Evolutionary conservation across 163 green algal species (phyloP).

Genomic region (Smithsoniella earleae): DNA sequence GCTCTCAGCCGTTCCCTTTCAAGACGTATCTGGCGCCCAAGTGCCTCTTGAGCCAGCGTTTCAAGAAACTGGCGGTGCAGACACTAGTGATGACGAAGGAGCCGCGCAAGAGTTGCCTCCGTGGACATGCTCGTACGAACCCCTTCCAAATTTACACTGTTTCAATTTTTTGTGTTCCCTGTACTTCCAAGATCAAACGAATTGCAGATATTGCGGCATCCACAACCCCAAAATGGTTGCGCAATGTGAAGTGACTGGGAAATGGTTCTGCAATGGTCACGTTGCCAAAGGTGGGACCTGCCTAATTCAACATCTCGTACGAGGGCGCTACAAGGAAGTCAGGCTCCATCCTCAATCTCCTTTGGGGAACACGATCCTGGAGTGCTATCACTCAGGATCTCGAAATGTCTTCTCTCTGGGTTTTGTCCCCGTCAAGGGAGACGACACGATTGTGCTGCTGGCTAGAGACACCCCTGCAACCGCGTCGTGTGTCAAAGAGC

Average conservation of each 20-base stretch:
- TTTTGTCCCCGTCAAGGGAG: slow-evolving; percentile 79
- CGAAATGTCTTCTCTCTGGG: slow-evolving; percentile 93
- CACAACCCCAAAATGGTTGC: slow-evolving; percentile 80
- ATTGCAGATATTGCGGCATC: slow-evolving; percentile 85
- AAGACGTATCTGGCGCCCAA: not conserved
- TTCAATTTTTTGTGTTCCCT: no score
- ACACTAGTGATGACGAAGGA: slow-evolving; percentile 18
- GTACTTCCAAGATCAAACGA: no score
- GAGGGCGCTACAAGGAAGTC: slow-evolving; percentile 59
- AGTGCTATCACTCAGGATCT: slow-evolving; percentile 86
- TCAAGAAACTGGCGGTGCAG: slow-evolving; percentile 23
- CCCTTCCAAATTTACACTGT: not conserved
- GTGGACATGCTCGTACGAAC: slow-evolving; percentile 23
- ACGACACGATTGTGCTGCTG: slow-evolving; percentile 79
- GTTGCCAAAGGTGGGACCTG: slow-evolving; percentile 65
- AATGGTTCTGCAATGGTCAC: slow-evolving; percentile 98
- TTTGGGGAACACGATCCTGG: slow-evolving; percentile 84
- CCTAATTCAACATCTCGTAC: slow-evolving; percentile 90
- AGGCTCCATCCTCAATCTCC: slow-evolving; percentile 83
- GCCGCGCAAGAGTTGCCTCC: not conserved
- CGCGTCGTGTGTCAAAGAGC: slow-evolving; percentile 71
- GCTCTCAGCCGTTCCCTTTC: slow-evolving; percentile 7
- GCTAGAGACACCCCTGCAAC: slow-evolving; percentile 66
- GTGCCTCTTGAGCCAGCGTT: slow-evolving; percentile 4
- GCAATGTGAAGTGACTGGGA: slow-evolving; percentile 79